Base-by-base conservation (phyloP, 352 stramenopile genomes). In the Phytophthora foliorum region DNA sequence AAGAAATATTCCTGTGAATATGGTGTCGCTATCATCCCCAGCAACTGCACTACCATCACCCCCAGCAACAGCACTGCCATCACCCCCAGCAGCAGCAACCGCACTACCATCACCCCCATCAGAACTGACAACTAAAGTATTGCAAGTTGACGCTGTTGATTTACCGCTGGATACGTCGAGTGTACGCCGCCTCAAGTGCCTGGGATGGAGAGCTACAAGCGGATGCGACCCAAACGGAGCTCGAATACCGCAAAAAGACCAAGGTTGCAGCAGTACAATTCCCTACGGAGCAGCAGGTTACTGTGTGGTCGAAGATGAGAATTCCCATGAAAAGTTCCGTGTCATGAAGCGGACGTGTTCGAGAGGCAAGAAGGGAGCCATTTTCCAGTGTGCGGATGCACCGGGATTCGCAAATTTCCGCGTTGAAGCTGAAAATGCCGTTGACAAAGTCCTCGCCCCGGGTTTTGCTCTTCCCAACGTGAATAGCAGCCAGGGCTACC, bases 281-380 rank as follows among this genome's bases (percentile, higher is more conserved):
- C 58, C 53, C 1, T 56, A 65, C 8, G 70, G 70, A 10, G 46
- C 71, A 4, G 72, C 81, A 0, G 85, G 85, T 3, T 93, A 88
- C 71, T 93, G 85, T 36, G 83, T 90, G 59, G 45, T 93, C 34
- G 16, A 78, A 46, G 83, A 93, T 42, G 54, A 41, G 17, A 57
- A 73, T 32, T 86, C 83, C 6, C 65, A 74, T 31, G 72, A 88
- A 66, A 72, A 59, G 21, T 88, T 91, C 21, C 83, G 81, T 27
- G 80, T 89, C 25, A 91, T 91, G 85, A 72, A 86, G 48, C 77
- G 75, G 17, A 74, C 77, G 19, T 91, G 85, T 27, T 66, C 69
- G 21, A 82, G 70, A 17, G 51, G 86, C 31, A 75, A 74, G 10
- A n/a, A 59, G 19, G 65, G 80, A 36, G 67, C 80, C 8, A 54